Evolutionary conservation across 169 alveolate genomes (phyloP).

Genomic region (Toxoplasma gondii): DNA sequence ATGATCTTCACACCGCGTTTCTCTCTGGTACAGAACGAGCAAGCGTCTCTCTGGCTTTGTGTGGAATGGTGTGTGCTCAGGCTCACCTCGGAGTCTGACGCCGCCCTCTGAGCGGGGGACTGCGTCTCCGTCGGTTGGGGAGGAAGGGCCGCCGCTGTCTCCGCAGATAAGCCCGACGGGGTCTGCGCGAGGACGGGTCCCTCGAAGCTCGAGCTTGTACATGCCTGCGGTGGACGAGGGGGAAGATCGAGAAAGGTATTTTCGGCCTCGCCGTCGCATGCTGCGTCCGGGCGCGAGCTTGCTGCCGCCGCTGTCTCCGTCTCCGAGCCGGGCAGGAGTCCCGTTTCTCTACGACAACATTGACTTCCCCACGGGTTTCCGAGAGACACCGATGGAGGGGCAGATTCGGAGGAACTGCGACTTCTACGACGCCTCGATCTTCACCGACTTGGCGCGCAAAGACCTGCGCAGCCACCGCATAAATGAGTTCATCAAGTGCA

Average conservation of each 20-base stretch:
- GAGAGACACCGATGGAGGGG: conserved; percentile 47
- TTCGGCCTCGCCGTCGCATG: not conserved
- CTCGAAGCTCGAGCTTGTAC: not conserved
- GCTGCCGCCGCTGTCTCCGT: not conserved
- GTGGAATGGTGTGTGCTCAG: not conserved
- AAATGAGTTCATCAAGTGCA: conserved; percentile 49
- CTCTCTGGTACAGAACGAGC: too few species aligned
- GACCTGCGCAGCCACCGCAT: conserved; percentile 46
- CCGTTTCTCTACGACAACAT: conserved; percentile 43
- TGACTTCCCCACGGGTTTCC: conserved; percentile 31
- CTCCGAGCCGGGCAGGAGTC: conserved; percentile 8
- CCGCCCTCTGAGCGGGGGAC: not conserved
- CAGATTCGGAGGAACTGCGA: conserved; percentile 50
- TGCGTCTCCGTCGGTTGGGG: not conserved
- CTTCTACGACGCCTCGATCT: conserved; percentile 46
- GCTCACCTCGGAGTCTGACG: not conserved
- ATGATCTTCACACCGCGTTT: too few species aligned
- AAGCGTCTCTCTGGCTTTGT: too few species aligned
- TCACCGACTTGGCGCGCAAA: conserved; percentile 30
- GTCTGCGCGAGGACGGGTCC: not conserved
- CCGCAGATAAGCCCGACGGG: not conserved
- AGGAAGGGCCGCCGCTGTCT: not conserved
- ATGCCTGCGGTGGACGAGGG: conserved; percentile 25
- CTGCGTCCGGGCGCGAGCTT: not conserved
- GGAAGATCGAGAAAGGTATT: not conserved